These are phyloP conservation scores for Citrus hindsii DNA, from an alignment of 345 rosid genomes.

Conservation along the genomic window DNA sequence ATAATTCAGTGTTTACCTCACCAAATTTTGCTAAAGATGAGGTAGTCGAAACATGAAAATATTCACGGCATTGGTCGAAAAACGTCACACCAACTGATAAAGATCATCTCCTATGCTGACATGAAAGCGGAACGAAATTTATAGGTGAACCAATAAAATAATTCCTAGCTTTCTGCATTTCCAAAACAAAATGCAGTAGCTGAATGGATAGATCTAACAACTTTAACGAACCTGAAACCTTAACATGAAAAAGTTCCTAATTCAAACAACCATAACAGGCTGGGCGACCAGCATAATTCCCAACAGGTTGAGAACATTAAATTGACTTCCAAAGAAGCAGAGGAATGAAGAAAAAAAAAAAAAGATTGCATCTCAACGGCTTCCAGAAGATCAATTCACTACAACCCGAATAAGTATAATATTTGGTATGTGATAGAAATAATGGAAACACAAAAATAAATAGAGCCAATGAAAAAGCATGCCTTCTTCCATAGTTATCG, in stretches of 20 bases:
- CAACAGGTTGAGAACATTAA: too few relatives aligned
- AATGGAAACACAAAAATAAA: too few relatives aligned
- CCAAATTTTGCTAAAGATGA: not conserved
- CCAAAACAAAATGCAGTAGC: not conserved
- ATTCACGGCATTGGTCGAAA: not conserved
- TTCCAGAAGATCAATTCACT: too few relatives aligned
- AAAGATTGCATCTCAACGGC: too few relatives aligned
- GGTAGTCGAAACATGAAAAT: not conserved
- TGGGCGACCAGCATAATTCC: not conserved
- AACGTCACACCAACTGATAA: not conserved
- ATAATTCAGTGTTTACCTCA: not conserved
- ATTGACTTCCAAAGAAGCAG: too few relatives aligned
- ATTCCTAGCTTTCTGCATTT: not conserved
- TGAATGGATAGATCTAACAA: not conserved
- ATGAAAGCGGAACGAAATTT: not conserved
- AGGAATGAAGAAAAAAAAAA: too few relatives aligned
- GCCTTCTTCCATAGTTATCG: conserved; percentile 44
- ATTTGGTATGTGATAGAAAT: too few relatives aligned
- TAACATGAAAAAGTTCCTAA: not conserved
- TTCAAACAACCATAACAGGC: not conserved
- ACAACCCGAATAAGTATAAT: too few relatives aligned
- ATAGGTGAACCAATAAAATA: not conserved
- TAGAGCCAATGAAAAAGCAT: not conserved
- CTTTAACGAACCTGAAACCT: not conserved
- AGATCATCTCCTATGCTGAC: not conserved